Base-by-base conservation (phyloP, 345 rosid genomes). In the Eutrema heterophyllum region DNA sequence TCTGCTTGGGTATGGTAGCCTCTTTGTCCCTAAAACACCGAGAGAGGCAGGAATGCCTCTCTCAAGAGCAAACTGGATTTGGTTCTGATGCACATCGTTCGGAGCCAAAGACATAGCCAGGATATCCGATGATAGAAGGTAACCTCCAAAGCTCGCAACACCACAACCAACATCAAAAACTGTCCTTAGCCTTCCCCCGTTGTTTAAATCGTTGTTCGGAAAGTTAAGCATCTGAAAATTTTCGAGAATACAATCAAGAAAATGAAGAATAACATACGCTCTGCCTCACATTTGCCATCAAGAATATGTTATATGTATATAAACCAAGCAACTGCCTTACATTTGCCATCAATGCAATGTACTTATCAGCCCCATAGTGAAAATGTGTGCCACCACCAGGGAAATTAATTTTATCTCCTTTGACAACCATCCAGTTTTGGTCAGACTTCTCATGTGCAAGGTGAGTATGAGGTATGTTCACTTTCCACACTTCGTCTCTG, bases 301-400 rank as follows among this genome's bases (percentile, higher is more conserved):
- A n/a, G n/a, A n/a, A n/a, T n/a, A n/a, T n/a, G n/a, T n/a, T n/a
- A n/a, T n/a, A n/a, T 24, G 48, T 48, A 9, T 9, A 64, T 49
- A 5, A 32, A 55, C 54, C 26, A 35, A 68, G 15, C 12, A 70
- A 75, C 7, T 43, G 27, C 49, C 90, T 84, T 87, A 90, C 97
- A 71, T 90, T 90, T 32, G 97, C 98, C 87, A 93, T 85, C 2
- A 87, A 82, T 51, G 98, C 87, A 73, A 93, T 93, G 68, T 93
- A 93, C 81, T 93, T 90, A 78, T 81, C 97, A 74, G 98, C 96
- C 55, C 98, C 97, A 63, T 90, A 86, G 80, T 93, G 98, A 79
- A 93, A 93, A 84, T 93, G 97, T 36, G 98, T 93, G 74, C 96
- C 98, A 41, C 97, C 98, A 16, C 97, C 97, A 1, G 98, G 97